Evolutionary conservation across 306 rosid genomes (phyloP).

Genomic region (Sesbania bispinosa): DNA sequence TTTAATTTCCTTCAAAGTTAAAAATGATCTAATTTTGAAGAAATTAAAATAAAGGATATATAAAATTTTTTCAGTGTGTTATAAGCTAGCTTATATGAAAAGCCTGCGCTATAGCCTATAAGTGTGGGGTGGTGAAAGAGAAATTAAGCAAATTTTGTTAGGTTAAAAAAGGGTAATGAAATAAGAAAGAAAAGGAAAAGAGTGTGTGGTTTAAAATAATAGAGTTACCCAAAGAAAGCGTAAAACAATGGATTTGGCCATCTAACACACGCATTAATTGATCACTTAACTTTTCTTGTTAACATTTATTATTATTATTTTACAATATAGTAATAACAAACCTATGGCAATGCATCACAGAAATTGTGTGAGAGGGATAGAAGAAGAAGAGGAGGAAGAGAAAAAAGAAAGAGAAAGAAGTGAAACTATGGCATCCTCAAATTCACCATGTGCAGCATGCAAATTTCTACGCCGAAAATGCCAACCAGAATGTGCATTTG

Average conservation of each 20-base stretch:
- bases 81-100: not conserved
- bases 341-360: slow-evolving; percentile 33
- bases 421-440: slow-evolving; percentile 35
- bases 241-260: slow-evolving; percentile 34
- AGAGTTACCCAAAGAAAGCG: slow-evolving; percentile 20
- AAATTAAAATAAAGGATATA: not conserved
- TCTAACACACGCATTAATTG: slow-evolving; percentile 43
- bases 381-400: not conserved
- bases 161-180: not conserved
- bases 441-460: slow-evolving; percentile 94
- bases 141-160: too few species aligned
- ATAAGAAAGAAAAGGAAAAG: slow-evolving; percentile 19
- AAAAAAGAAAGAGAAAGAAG: not conserved
- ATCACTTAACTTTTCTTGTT: not conserved
- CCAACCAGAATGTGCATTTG: slow-evolving; percentile 92
- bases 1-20: not conserved
- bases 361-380: slow-evolving; percentile 27
- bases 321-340: slow-evolving; percentile 31
- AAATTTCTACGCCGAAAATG: slow-evolving; percentile 92
- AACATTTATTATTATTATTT: slow-evolving; percentile 28
- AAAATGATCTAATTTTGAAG: not conserved
- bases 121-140: too few species aligned
- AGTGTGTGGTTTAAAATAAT: slow-evolving; percentile 35
- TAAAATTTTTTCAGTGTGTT: not conserved
- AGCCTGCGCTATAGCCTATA: too few species aligned